Evolutionary conservation across 139 green algal species (phyloP).

Genomic region (Auxenochlorella protothecoides): DNA sequence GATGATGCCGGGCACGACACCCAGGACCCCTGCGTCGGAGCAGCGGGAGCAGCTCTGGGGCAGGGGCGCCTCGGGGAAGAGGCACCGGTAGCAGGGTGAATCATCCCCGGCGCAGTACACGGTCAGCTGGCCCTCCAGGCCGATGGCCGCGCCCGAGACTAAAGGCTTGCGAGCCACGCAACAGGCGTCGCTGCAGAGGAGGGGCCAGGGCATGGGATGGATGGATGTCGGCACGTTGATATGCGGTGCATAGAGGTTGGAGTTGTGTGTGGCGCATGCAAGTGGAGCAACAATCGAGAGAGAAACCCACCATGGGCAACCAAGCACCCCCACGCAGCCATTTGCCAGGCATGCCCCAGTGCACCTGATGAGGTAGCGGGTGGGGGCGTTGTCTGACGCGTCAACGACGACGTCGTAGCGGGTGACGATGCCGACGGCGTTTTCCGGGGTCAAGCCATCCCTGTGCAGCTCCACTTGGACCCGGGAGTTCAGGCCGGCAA

Average conservation of each 20-base stretch:
- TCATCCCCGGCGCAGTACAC: conserved; percentile 69
- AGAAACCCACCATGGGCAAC: too few species aligned
- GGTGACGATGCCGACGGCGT: conserved; percentile 57
- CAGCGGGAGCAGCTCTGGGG: conserved; percentile 73
- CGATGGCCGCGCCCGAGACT: conserved; percentile 84
- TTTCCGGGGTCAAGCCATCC: conserved; percentile 51
- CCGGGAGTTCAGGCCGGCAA: conserved; percentile 51
- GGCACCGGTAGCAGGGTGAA: conserved; percentile 74
- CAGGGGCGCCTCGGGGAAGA: conserved; percentile 75
- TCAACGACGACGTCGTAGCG: conserved; percentile 89
- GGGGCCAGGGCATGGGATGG: too few species aligned
- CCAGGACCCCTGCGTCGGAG: conserved; percentile 84
- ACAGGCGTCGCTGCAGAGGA: conserved; percentile 57
- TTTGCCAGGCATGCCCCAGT: conserved; percentile 12
- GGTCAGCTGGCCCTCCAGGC: conserved; percentile 87
- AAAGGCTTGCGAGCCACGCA: conserved; percentile 54
- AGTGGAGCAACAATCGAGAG: too few species aligned
- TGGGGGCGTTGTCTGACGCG: conserved; percentile 83
- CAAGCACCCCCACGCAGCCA: not conserved
- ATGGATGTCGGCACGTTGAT: too few species aligned
- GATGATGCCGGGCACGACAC: conserved; percentile 82
- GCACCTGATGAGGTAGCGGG: conserved; percentile 85
- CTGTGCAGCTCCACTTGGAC: conserved; percentile 44
- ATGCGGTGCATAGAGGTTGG: too few species aligned
- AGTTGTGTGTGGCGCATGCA: too few species aligned